Evolutionary conservation across 192 early-diverging fungal species (phyloP).

Genomic region (Linnemannia exigua): DNA sequence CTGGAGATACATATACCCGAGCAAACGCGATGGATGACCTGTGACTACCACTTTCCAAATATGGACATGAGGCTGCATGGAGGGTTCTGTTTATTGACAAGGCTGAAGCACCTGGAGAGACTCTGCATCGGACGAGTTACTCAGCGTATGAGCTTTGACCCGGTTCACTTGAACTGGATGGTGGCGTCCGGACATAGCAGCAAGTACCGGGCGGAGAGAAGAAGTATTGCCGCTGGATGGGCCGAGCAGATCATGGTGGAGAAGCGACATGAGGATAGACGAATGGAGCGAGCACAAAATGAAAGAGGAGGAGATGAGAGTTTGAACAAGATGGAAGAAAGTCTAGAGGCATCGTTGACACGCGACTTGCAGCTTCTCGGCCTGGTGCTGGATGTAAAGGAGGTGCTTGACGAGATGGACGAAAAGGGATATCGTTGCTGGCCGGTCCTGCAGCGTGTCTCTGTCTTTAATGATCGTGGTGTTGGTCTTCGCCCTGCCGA

Average conservation of each 20-base stretch:
- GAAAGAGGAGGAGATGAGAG: not conserved
- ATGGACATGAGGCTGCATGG: not conserved
- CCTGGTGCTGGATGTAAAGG: slow-evolving; percentile 2
- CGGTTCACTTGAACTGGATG: not conserved
- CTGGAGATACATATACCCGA: slow-evolving; percentile 6
- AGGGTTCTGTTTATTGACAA: not conserved
- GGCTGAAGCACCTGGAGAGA: not conserved
- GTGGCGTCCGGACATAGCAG: not conserved
- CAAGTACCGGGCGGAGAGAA: not conserved
- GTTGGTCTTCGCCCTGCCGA: not conserved
- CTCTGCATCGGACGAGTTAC: not conserved
- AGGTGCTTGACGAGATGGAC: not conserved
- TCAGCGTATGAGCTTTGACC: not conserved
- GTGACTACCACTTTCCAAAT: not conserved
- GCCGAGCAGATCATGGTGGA: not conserved
- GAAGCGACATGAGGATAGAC: not conserved
- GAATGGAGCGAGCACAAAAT: not conserved
- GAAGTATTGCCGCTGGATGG: not conserved
- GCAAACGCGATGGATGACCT: not conserved
- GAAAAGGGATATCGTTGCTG: not conserved
- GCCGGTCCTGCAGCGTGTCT: not conserved
- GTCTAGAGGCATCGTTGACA: not conserved
- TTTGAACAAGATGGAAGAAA: not conserved
- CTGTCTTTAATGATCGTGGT: not conserved
- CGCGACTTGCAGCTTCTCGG: not conserved